Base-by-base conservation (phyloP, 345 rosid species). In the Alliaria petiolata region DNA sequence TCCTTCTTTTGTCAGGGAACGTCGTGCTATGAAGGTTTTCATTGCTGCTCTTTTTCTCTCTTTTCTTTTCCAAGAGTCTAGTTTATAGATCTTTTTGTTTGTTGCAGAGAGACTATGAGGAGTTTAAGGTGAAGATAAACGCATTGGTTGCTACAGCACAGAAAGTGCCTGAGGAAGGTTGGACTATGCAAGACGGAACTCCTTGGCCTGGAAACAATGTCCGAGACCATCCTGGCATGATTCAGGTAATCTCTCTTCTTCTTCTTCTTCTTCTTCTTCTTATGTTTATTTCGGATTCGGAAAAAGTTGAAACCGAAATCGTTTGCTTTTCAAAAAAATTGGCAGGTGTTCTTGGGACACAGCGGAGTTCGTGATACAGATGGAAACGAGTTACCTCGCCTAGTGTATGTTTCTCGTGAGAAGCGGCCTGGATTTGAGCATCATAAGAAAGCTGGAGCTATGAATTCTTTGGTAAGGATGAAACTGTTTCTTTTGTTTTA, bases 181-280 rank as follows among this genome's bases (percentile, higher is more conserved):
- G 98, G 98, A 90, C 97, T 14, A 93, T 93, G 98, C 98, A 93
- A 82, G 98, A 93, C 76, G 98, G 98, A 62, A 93, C 97, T 75
- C 97, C 98, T 39, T 93, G 98, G 98, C 98, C 98, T 11, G 98
- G 98, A 54, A 93, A 93, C 74, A 83, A 81, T 54, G 97, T 93
- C 8, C 85, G 98, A n/a, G 96, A 93, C 68, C 98, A 93, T 80
- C 98, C 98, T 17, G 98, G 98, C 67, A 93, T 93, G 98, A 93
- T 93, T 77, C 98, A 93, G 97, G 98, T 93, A 36, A 69, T 35
- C 10, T 49, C 31, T 20, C 62, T 33, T 47, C n/a, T 34, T 64
- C 22, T 43, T 26, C 25, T 46, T 6, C 28, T 12, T 66, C 15
- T 22, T 17, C 17, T n/a, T 43, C 19, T 3, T 17, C 6, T 43